Conservation (phyloP, 2,329 filamentous ascomycete genomes). For the Trichoderma oligosporum region DNA sequence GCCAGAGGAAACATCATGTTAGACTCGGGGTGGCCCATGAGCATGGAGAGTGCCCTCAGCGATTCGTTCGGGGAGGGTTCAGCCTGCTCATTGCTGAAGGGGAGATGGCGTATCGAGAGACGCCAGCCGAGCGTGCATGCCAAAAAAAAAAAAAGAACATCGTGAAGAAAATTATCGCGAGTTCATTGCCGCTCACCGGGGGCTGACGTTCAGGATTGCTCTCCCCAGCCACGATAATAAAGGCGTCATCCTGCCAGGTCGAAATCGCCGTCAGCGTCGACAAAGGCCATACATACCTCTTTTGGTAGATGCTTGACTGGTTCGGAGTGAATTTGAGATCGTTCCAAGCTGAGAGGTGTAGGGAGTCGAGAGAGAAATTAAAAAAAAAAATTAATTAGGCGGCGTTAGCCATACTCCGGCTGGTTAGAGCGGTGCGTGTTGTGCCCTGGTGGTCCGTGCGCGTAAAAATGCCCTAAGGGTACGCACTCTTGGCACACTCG, state of each 20-base stretch:
- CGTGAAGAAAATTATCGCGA: background rate
- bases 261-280: conserved; percentile 30
- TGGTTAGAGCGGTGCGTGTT: conserved; percentile 32
- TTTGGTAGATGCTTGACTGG: conserved; percentile 24
- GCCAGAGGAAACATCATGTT: conserved; percentile 44
- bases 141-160: conserved; percentile 19
- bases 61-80: conserved; percentile 59
- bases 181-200: conserved; percentile 23
- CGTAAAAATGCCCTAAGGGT: conserved; percentile 44
- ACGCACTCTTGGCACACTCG: conserved; percentile 28
- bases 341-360: conserved; percentile 24
- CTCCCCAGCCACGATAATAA: conserved; percentile 55
- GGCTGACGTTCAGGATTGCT: conserved; percentile 51
- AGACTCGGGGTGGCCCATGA: conserved; percentile 58
- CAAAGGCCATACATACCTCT: conserved; percentile 44
- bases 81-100: conserved; percentile 62
- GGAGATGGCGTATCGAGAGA: conserved; percentile 57
- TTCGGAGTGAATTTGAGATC: conserved; percentile 27
- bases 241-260: conserved; percentile 41
- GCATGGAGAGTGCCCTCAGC: conserved; percentile 67
- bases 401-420: conserved; percentile 8
- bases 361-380: conserved; percentile 22
- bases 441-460: conserved; percentile 43
- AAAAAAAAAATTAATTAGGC: conserved; percentile 21
- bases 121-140: conserved; percentile 20